phyloP scores from a whole-genome alignment of 2,329 filamentous ascomycete species.

The Ceratocystiopsis sp. region DNA sequence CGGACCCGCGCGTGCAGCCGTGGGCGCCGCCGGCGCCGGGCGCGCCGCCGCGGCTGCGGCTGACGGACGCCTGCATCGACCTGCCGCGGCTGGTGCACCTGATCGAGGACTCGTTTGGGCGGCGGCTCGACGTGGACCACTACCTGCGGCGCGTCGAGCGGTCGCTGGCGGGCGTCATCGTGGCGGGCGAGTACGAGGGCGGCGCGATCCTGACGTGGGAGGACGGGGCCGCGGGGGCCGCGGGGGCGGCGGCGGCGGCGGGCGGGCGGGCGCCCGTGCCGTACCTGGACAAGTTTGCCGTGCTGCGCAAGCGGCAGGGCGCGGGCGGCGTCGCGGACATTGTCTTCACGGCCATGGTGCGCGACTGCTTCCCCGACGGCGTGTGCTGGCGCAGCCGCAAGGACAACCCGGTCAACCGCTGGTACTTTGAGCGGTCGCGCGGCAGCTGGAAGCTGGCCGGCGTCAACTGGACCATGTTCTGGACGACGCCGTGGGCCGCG shows the following conservation, averaged over 20 bases:
- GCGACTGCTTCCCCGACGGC: slow-evolving; percentile 70
- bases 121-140: slow-evolving; percentile 65
- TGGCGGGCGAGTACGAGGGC: slow-evolving; percentile 92
- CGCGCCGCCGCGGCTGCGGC: slow-evolving; percentile 37
- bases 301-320: slow-evolving; percentile 74
- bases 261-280: slow-evolving; percentile 48
- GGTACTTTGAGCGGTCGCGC: slow-evolving; percentile 87
- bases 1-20: slow-evolving; percentile 44
- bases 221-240: slow-evolving; percentile 35
- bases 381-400: slow-evolving; percentile 85
- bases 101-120: slow-evolving; percentile 84
- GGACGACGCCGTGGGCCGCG: slow-evolving; percentile 60
- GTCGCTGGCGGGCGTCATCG: slow-evolving; percentile 76
- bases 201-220: slow-evolving; percentile 95
- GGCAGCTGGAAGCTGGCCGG: slow-evolving; percentile 68
- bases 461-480: slow-evolving; percentile 97
- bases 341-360: slow-evolving; percentile 90
- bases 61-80: slow-evolving; percentile 71
- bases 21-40: slow-evolving; percentile 53
- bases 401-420: slow-evolving; percentile 94
- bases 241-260: slow-evolving; percentile 25
- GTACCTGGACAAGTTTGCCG: slow-evolving; percentile 95
- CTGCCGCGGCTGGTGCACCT: slow-evolving; percentile 66
- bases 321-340: slow-evolving; percentile 87
- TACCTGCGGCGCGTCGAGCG: slow-evolving; percentile 69